Base-by-base conservation (phyloP, 1,284 basidiomycete species). In the Neolentinus lepideus region DNA sequence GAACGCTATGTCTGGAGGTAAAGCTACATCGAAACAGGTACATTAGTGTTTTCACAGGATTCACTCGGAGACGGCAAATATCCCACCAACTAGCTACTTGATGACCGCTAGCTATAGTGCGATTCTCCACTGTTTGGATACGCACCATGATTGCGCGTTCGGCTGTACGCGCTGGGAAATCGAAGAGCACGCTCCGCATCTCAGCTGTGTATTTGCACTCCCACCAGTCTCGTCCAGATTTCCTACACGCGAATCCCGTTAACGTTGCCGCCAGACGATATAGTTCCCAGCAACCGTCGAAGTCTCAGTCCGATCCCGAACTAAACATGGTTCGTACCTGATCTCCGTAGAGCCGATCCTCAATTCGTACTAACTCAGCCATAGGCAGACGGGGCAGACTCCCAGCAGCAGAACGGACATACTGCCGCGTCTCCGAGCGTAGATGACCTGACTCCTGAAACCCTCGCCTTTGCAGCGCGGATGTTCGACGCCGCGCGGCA, bases 401-500 rank as follows among this genome's bases (percentile, higher is more conserved):
- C 19, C 6, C 38, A 43, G 38, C 38, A 16, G 38, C 38, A 43
- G 38, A 43, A 16, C 29, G 29, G 29, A 31, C 29, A 31, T 6
- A 43, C 38, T 21, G 6, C 38, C 16, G 38, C 38, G 3, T 4
- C 38, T 16, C 38, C 38, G 38, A 43, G 38, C 38, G 38, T 43
- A 6, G n/a, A 43, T n/a, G 38, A 43, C 16, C 67, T 76, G 6
- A 71, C 76, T 9, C 56, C 67, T 22, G 77, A 72, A 19, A 87
- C 88, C 12, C 55, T 91, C 59, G 79, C 78, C 12, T 90, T 91
- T 67, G 88, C 89, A 0, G 77, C 81, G 55, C 78, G 80, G 57
- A 85, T 92, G 73, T 92, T 93, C 69, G 79, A 91, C 56, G 81
- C 85, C 11, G 90, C 88, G 11, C 81, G 91, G 3, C 64, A 71